phyloP scores from a whole-genome alignment of 306 rosid genomes.

The Pueraria montana region DNA sequence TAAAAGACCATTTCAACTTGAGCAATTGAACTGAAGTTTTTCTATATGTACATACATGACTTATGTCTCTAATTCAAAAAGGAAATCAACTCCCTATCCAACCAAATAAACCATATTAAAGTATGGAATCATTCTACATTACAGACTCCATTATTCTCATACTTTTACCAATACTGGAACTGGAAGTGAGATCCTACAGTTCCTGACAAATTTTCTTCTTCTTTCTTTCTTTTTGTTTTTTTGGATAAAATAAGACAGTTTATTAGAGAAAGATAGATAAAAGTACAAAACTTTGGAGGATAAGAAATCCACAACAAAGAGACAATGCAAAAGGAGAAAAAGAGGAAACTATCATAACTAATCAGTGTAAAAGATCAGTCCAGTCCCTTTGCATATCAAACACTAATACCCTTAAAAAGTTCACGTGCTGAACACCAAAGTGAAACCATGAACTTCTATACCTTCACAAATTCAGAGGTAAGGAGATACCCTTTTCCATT shows the following conservation, averaged over 20 bases:
- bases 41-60: neutral
- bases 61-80: neutral
- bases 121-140: neutral
- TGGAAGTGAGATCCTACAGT: neutral
- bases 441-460: too few species aligned
- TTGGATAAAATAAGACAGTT: neutral
- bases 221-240: neutral
- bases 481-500: too few species aligned
- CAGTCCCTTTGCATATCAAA: neutral
- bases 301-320: neutral
- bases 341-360: too few species aligned
- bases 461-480: too few species aligned
- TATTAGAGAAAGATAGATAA: neutral
- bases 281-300: conserved; percentile 7
- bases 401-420: too few species aligned
- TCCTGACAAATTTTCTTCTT: neutral
- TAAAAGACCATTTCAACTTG: neutral
- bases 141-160: neutral
- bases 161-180: neutral
- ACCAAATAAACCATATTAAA: neutral
- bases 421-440: too few species aligned
- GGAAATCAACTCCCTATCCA: neutral
- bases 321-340: neutral
- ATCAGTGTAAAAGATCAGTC: neutral
- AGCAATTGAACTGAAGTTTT: neutral